These are phyloP conservation scores for Chalaropsis thielavioides DNA, from an alignment of 2,329 filamentous ascomycete species.

Conservation along the genomic window DNA sequence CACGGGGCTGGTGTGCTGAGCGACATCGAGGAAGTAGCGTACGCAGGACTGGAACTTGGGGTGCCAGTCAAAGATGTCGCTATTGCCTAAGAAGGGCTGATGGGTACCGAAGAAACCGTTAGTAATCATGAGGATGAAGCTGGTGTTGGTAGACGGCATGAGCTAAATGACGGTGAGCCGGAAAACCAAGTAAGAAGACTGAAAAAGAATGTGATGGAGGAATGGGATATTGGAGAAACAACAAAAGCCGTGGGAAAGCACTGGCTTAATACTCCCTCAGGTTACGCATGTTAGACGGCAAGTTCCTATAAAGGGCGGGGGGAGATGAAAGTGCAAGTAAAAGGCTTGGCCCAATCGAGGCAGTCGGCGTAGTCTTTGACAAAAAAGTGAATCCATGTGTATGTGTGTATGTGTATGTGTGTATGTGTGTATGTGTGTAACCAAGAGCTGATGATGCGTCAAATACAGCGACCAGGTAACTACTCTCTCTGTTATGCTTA, in stretches of 20 bases:
- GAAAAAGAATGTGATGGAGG: not conserved
- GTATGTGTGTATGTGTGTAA: not conserved
- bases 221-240: no score
- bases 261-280: not conserved
- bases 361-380: not conserved
- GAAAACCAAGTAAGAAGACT: not conserved
- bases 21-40: constrained; percentile 80
- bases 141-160: not conserved
- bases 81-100: constrained; percentile 28
- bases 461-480: not conserved
- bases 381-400: not conserved
- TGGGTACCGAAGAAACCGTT: not conserved
- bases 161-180: not conserved
- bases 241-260: not conserved
- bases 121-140: not conserved
- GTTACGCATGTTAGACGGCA: not conserved
- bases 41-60: constrained; percentile 81
- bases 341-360: not conserved
- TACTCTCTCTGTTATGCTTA: not conserved
- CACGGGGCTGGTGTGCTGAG: constrained; percentile 67
- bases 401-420: no score
- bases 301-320: not conserved
- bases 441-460: not conserved
- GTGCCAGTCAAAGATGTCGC: constrained; percentile 83
- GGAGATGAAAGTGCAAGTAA: not conserved